Conservation (phyloP, 768 basidiomycete genomes). For the Collybia sordida region DNA sequence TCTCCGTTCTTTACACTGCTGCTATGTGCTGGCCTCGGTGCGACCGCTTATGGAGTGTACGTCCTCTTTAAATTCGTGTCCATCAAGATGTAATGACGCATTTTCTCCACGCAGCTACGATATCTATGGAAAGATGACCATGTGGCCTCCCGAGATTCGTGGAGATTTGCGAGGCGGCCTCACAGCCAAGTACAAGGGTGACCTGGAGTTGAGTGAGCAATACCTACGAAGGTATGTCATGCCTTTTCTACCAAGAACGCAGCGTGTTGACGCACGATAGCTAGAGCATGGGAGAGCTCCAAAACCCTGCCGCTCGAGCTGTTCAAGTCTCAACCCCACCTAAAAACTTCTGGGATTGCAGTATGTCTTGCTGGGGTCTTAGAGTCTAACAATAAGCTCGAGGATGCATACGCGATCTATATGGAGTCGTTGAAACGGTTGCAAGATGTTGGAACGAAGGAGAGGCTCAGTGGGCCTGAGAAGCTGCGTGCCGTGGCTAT, state of each 20-base stretch:
- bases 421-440: constrained; percentile 32
- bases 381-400: constrained; percentile 37
- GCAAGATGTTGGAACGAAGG: constrained; percentile 21
- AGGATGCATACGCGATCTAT: constrained; percentile 39
- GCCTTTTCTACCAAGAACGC: background rate
- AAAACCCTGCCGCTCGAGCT: constrained; percentile 38
- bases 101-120: constrained; percentile 40
- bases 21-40: constrained; percentile 28
- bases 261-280: constrained; percentile 11
- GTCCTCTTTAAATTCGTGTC: constrained; percentile 10
- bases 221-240: constrained; percentile 49
- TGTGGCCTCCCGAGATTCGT: constrained; percentile 68
- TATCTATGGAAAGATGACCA: constrained; percentile 54
- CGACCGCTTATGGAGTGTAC: constrained; percentile 34
- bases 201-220: constrained; percentile 48
- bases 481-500: constrained; percentile 37
- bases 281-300: constrained; percentile 58
- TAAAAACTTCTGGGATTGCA: constrained; percentile 70
- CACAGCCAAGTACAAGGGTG: constrained; percentile 57
- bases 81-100: constrained; percentile 8
- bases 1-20: constrained; percentile 26
- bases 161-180: constrained; percentile 65
- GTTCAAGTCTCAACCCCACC: constrained; percentile 47
- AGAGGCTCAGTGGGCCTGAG: constrained; percentile 24
- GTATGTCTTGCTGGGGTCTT: constrained; percentile 58